Base-by-base conservation (phyloP, 176 grass and related monocot genomes). In the Oryza glaberrima region DNA sequence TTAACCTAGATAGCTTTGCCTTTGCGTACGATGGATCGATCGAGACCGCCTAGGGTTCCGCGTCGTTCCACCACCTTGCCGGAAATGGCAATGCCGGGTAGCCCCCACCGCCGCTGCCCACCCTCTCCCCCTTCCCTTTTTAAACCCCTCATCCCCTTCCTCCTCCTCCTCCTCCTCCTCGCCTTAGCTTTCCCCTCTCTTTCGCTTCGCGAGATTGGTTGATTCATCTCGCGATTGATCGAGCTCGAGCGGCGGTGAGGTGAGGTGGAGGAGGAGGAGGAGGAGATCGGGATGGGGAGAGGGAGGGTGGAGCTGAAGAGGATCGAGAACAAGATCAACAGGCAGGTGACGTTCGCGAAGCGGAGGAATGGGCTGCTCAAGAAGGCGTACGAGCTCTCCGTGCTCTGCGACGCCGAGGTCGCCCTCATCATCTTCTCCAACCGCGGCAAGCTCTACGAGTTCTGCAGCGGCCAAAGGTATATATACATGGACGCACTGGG, bases 271-370 rank as follows among this genome's bases (percentile, higher is more conserved):
- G 2, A 71, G 15, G 19, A 43, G 36, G 36, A 38, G 30, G 44
- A 3, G 1, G 58, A 38, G 58, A 38, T 83, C 49, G n/a, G 41
- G 69, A 98, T 98, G 95, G 95, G 95, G 89, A 81, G 95, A 34
- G 95, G 95, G 2, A 87, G 93, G 70, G 95, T 98, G 23, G 95
- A 98, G 88, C 89, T 98, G 77, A 98, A 98, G 91, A 87, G 95
- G 81, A 98, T 98, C 77, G 95, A 98, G 84, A 98, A 98, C 95
- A 98, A 98, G 95, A 98, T 98, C 76, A 98, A 98, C 87, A 84
- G 95, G 45, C 95, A 95, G 88, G 95, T 98, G 52, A 98, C 95
- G 74, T 98, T 98, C 75, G 93, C 95, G 45, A 98, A 98, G 88
- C 82, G 95, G 78, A 60, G 95, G 30, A 98, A 98, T 72, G 95